Evolutionary conservation across 305 asterid species (phyloP).

Genomic region (Withania somnifera): DNA sequence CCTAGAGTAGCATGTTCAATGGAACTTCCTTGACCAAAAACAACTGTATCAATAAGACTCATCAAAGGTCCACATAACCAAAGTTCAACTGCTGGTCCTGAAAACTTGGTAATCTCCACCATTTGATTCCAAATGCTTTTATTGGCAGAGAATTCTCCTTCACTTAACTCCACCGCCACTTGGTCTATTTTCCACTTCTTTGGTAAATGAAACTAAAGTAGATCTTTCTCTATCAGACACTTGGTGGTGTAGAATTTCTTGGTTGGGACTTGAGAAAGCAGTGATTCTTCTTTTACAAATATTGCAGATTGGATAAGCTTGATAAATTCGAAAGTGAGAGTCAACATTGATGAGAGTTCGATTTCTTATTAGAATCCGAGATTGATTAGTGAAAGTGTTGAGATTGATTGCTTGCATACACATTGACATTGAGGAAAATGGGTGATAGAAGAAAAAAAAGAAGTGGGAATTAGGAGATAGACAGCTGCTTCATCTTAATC

Average conservation of each 20-base stretch:
- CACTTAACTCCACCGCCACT: constrained; percentile 13
- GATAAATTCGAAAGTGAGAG: background rate
- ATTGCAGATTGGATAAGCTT: background rate
- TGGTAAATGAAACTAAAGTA: too few species aligned
- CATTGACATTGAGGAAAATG: background rate
- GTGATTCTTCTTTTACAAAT: constrained; percentile 1
- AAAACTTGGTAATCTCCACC: background rate
- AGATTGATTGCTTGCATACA: background rate
- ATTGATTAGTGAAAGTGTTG: background rate
- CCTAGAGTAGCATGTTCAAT: constrained; percentile 88
- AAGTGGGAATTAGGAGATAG: background rate
- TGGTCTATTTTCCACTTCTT: background rate
- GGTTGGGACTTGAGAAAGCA: constrained; percentile 33
- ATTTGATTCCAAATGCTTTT: background rate
- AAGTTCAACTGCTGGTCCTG: constrained; percentile 27
- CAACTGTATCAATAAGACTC: constrained; percentile 93
- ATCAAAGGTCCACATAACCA: constrained; percentile 89
- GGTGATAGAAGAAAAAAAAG: background rate
- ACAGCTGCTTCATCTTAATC: background rate
- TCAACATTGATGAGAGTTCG: background rate
- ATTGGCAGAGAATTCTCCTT: background rate
- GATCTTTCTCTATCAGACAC: background rate
- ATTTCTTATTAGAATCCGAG: background rate
- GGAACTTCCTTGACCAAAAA: constrained; percentile 87
- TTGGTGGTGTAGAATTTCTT: constrained; percentile 3